Conservation (phyloP, 2,329 filamentous ascomycete species). For the Claviceps pazoutovae region DNA sequence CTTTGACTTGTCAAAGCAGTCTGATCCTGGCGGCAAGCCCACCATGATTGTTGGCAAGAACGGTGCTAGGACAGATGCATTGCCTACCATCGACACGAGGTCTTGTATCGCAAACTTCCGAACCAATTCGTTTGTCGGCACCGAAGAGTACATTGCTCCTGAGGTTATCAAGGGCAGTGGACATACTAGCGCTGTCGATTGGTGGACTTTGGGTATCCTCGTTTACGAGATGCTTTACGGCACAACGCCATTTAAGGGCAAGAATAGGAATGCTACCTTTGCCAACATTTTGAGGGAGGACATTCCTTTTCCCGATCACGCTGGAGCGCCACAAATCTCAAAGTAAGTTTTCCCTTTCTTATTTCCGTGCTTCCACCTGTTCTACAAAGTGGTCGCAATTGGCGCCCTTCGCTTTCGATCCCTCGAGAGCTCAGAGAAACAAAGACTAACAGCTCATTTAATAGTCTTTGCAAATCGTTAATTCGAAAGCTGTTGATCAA, state of each 20-base stretch:
- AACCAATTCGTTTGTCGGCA: constrained; percentile 96
- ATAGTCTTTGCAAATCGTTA: constrained; percentile 84
- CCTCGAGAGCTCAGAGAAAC: not conserved
- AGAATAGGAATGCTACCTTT: constrained; percentile 96
- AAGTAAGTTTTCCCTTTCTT: constrained; percentile 50
- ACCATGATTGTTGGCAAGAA: constrained; percentile 95
- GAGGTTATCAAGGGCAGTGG: constrained; percentile 98
- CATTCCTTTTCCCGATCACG: constrained; percentile 86
- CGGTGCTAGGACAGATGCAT: constrained; percentile 69
- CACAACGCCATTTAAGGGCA: constrained; percentile 97
- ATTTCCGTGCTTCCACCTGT: not conserved
- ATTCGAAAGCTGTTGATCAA: constrained; percentile 97
- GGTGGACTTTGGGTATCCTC: constrained; percentile 96
- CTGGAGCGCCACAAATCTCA: constrained; percentile 70
- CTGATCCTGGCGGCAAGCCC: constrained; percentile 84
- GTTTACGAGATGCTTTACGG: constrained; percentile 99
- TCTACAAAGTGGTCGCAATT: no score
- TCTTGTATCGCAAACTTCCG: constrained; percentile 97
- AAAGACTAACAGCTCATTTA: not conserved
- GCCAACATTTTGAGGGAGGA: constrained; percentile 94
- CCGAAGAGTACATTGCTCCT: constrained; percentile 96
- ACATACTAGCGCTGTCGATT: constrained; percentile 95
- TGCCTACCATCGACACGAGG: constrained; percentile 96
- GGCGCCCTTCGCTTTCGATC: no score
- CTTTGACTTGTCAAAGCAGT: constrained; percentile 97